Percentiles rank a stretch among this genome's conserved stretches.
Evolutionary conservation across 805 yeast species (phyloP).

Genomic region (Monosporozyma aerobia): DNA sequence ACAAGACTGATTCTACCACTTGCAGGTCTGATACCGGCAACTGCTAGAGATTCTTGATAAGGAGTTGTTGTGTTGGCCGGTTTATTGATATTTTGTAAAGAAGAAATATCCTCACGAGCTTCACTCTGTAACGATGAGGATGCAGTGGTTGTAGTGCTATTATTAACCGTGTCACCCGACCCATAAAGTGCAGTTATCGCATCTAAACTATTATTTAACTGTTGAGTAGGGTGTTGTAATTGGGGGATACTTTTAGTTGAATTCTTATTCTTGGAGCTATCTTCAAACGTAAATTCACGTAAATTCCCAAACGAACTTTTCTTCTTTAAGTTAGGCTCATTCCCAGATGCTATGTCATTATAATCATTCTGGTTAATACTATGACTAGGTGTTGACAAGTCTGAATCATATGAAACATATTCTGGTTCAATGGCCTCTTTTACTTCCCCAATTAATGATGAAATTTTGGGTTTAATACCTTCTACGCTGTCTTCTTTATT

Average conservation of each 20-base stretch:
- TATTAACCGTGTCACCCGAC: background rate
- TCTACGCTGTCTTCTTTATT: background rate
- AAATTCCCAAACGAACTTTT: constrained; percentile 43
- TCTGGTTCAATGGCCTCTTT: background rate
- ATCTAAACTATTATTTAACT: background rate
- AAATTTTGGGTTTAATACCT: background rate
- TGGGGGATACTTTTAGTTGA: background rate
- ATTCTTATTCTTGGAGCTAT: background rate
- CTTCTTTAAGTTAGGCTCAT: constrained; percentile 32
- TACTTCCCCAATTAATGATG: background rate
- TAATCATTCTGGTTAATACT: background rate
- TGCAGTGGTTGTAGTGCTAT: background rate
- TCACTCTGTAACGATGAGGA: background rate
- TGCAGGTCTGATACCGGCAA: constrained; percentile 19
- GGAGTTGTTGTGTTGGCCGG: background rate
- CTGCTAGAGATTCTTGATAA: constrained; percentile 9
- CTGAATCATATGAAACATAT: constrained; percentile 9
- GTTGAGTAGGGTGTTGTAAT: background rate
- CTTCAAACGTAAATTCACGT: constrained; percentile 36
- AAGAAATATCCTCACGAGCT: background rate
- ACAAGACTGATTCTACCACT: constrained; percentile 29
- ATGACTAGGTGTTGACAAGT: constrained; percentile 1
- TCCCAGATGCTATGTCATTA: no score
- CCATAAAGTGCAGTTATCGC: background rate
- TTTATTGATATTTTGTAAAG: background rate